Conservation (phyloP, 805 yeast species). For the Sugiyamaella boreocaroliniensis region DNA sequence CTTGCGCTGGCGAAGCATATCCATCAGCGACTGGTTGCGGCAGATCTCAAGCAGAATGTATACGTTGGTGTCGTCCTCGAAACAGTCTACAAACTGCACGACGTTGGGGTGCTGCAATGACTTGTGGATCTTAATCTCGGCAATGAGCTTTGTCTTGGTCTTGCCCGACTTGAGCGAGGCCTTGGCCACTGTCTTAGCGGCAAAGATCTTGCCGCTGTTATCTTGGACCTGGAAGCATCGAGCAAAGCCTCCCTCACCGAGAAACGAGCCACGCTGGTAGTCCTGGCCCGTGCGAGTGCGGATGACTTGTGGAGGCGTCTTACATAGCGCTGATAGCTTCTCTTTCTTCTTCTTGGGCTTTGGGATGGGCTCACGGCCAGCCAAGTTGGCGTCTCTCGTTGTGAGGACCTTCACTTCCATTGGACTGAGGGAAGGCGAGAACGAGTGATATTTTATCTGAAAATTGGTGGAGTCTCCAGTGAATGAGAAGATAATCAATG, state of each 20-base stretch:
- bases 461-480: no score
- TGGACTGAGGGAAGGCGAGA: not conserved
- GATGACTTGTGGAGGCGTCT: slow-evolving; percentile 93
- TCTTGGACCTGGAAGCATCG: slow-evolving; percentile 96
- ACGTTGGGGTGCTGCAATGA: slow-evolving; percentile 82
- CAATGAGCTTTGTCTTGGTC: slow-evolving; percentile 68
- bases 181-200: slow-evolving; percentile 97
- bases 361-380: not conserved
- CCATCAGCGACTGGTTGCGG: slow-evolving; percentile 92
- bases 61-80: slow-evolving; percentile 92
- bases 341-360: slow-evolving; percentile 60
- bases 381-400: not conserved
- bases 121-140: slow-evolving; percentile 93
- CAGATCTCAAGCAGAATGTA: slow-evolving; percentile 91
- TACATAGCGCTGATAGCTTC: slow-evolving; percentile 82
- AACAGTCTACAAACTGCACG: slow-evolving; percentile 91
- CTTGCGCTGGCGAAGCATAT: slow-evolving; percentile 76
- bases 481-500: no score
- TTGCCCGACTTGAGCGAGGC: slow-evolving; percentile 86
- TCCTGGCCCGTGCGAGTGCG: slow-evolving; percentile 81
- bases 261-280: slow-evolving; percentile 79
- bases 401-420: not conserved
- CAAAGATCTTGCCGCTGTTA: slow-evolving; percentile 73
- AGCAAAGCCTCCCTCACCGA: slow-evolving; percentile 99
- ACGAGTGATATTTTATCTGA: no score